phyloP scores from a whole-genome alignment of 257 asterid genomes.

The Solanum chilense region DNA sequence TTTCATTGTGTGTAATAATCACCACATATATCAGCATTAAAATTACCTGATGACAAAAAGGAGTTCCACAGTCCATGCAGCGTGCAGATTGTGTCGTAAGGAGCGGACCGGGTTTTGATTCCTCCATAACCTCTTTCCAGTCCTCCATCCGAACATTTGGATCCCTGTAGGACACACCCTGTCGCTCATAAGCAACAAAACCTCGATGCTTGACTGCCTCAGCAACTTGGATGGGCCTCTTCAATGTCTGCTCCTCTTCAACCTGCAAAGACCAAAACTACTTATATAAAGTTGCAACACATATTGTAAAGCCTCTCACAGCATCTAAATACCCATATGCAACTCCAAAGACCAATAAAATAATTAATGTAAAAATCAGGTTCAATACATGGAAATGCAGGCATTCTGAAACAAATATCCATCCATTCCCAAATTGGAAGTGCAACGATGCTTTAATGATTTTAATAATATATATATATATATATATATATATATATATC shows the following conservation, averaged over 20 bases:
- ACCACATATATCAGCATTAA: not conserved
- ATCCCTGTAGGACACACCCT: constrained; percentile 79
- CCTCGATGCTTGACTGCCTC: constrained; percentile 87
- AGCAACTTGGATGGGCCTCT: constrained; percentile 63
- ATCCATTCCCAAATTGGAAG: not conserved
- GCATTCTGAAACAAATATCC: not conserved
- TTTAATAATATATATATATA: too few species aligned
- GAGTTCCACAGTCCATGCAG: constrained; percentile 99
- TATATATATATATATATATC: not conserved
- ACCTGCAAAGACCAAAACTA: constrained; percentile 30
- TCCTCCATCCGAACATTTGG: constrained; percentile 66
- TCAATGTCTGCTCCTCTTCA: constrained; percentile 22
- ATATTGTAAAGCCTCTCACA: not conserved
- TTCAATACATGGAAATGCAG: not conserved
- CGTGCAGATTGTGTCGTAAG: constrained; percentile 95
- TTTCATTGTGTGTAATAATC: not conserved
- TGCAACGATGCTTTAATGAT: not conserved
- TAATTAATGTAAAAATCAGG: not conserved
- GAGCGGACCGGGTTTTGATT: constrained; percentile 75
- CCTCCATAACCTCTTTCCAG: constrained; percentile 94
- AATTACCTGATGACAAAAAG: constrained; percentile 93
- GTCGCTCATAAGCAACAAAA: constrained; percentile 85
- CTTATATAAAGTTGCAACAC: not conserved
- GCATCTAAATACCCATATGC: not conserved
- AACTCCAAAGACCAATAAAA: not conserved